Percentiles rank a stretch among this genome's conserved stretches.
Conservation (phyloP, 163 green algal genomes). For the Chlorella variabilis region DNA sequence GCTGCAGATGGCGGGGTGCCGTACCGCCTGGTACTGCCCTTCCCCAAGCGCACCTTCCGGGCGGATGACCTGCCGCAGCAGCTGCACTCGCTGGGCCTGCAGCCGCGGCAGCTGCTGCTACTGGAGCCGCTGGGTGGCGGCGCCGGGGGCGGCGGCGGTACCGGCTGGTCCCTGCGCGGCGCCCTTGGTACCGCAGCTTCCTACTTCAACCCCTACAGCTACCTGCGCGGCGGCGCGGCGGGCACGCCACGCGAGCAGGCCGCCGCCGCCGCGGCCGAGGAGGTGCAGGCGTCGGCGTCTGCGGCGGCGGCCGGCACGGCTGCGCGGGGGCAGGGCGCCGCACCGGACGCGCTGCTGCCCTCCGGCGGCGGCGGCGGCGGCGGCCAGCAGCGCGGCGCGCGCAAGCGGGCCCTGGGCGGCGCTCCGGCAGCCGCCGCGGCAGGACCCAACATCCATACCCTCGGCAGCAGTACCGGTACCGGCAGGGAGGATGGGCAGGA, state of each 20-base stretch:
- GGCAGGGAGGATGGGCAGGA: neutral
- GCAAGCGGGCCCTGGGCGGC: neutral
- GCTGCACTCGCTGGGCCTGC: slow-evolving; percentile 28
- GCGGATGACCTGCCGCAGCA: slow-evolving; percentile 1
- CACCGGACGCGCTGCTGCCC: neutral
- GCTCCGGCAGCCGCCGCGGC: neutral
- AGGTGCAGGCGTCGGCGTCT: too few relatives aligned
- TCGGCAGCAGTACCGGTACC: too few relatives aligned
- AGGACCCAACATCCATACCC: too few relatives aligned
- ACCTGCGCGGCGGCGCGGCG: neutral
- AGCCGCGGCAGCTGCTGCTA: slow-evolving; percentile 18
- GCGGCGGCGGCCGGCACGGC: neutral
- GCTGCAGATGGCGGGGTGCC: slow-evolving; percentile 30
- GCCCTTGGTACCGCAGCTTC: neutral
- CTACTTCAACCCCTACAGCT: slow-evolving; percentile 31
- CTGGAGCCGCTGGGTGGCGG: slow-evolving; percentile 8
- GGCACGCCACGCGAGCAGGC: slow-evolving; percentile 7
- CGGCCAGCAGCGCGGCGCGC: neutral
- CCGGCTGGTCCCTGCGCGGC: slow-evolving; percentile 22
- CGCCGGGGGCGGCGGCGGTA: too few relatives aligned
- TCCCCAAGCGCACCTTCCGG: slow-evolving; percentile 28
- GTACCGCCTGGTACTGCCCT: slow-evolving; percentile 36
- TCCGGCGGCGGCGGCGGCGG: neutral
- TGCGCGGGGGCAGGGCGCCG: neutral
- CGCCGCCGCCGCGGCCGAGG: neutral